Percentiles rank a stretch among this genome's conserved stretches.
phyloP scores from a whole-genome alignment of 2,329 filamentous ascomycete species.

The Diaporthe vaccinii region DNA sequence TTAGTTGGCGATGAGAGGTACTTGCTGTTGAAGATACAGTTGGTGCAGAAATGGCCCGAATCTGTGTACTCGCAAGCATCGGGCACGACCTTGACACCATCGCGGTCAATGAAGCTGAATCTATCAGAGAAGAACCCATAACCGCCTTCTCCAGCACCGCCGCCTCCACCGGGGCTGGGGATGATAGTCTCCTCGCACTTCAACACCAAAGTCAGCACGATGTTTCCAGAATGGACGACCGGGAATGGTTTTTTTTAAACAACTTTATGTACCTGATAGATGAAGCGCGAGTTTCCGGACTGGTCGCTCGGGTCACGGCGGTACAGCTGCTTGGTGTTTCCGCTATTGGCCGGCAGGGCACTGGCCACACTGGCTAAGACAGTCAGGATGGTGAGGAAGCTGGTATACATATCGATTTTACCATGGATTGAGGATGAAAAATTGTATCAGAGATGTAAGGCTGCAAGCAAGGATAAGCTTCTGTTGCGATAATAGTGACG shows the following conservation, averaged over 20 bases:
- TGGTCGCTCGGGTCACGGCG: slow-evolving; percentile 1
- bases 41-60: neutral
- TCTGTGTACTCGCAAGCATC: slow-evolving; percentile 12
- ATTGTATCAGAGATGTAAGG: neutral
- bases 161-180: neutral
- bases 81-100: neutral
- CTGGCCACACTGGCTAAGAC: neutral
- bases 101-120: neutral
- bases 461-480: neutral
- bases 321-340: neutral
- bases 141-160: slow-evolving; percentile 8
- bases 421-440: neutral
- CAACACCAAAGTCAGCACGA: neutral
- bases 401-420: neutral
- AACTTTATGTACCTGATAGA: neutral
- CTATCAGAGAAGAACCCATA: slow-evolving; percentile 1
- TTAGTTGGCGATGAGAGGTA: slow-evolving; percentile 12
- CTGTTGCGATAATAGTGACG: neutral
- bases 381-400: neutral
- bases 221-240: neutral
- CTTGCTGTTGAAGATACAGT: slow-evolving; percentile 10
- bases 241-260: neutral
- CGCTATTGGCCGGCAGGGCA: neutral
- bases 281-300: slow-evolving; percentile 9
- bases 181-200: slow-evolving; percentile 17